Evolutionary conservation across 495 filamentous ascomycete species (phyloP).

Genomic region (Podospora conica): DNA sequence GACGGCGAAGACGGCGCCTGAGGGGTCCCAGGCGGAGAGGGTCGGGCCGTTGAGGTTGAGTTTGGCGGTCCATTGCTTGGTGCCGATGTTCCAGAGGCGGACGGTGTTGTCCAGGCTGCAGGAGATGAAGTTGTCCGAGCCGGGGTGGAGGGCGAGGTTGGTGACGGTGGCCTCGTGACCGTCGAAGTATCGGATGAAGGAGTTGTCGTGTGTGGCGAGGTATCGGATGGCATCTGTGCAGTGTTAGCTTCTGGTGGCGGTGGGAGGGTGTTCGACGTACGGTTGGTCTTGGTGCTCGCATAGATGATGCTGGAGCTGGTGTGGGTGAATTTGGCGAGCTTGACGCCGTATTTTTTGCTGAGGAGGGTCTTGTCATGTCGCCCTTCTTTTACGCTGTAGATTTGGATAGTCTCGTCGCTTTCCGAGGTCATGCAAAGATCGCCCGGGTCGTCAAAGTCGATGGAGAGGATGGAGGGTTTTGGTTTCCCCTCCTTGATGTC

Average conservation of each 20-base stretch:
- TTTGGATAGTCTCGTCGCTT: constrained; percentile 87
- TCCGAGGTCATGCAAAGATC: constrained; percentile 82
- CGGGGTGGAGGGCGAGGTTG: constrained; percentile 63
- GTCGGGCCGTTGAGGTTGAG: constrained; percentile 71
- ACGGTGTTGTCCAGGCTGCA: constrained; percentile 84
- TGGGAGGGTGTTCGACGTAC: constrained; percentile 30
- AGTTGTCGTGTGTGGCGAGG: constrained; percentile 89
- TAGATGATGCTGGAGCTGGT: constrained; percentile 83
- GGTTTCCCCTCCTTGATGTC: constrained; percentile 37
- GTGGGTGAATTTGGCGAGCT: constrained; percentile 90
- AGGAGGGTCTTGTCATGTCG: constrained; percentile 77
- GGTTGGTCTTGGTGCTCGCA: constrained; percentile 89
- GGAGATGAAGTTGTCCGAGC: constrained; percentile 84
- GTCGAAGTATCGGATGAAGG: constrained; percentile 89
- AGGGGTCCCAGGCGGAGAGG: constrained; percentile 81
- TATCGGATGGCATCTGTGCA: constrained; percentile 73
- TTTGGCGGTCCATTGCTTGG: constrained; percentile 66
- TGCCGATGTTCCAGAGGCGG: constrained; percentile 74
- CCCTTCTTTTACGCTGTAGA: constrained; percentile 88
- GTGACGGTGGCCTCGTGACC: constrained; percentile 83
- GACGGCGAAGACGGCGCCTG: constrained; percentile 84
- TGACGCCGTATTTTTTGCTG: constrained; percentile 90
- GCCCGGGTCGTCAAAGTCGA: constrained; percentile 94
- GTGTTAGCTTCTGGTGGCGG: constrained; percentile 13
- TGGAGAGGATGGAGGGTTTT: constrained; percentile 50